Conservation (phyloP, 2,329 filamentous ascomycete genomes). For the Colletotrichum neosansevieriae region DNA sequence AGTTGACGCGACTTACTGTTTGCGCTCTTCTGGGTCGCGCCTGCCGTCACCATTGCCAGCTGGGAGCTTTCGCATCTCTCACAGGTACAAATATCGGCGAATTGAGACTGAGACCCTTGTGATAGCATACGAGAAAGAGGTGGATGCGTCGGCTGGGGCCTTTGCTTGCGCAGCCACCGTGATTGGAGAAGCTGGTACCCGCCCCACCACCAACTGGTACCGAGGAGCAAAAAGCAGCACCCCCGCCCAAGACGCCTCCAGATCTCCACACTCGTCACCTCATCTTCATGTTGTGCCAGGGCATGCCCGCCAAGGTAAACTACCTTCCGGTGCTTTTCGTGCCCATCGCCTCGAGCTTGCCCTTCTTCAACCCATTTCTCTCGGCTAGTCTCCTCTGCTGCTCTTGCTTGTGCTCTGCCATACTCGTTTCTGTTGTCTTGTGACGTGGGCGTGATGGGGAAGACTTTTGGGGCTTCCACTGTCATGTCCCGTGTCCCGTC, state of each 20-base stretch:
- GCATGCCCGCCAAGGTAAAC: conserved; percentile 16
- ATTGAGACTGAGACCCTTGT: conserved; percentile 1
- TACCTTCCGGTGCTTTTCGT: conserved; percentile 26
- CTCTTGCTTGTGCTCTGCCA: not conserved
- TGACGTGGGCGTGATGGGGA: conserved; percentile 28
- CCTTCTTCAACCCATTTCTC: conserved; percentile 1
- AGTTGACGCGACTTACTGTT: conserved; percentile 1
- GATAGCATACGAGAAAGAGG: conserved; percentile 25
- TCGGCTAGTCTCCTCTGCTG: not conserved
- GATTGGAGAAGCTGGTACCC: conserved; percentile 32
- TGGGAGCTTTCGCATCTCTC: not conserved
- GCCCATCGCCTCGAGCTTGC: conserved; percentile 25
- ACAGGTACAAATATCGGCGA: not conserved
- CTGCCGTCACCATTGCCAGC: not conserved
- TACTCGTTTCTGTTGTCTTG: conserved; percentile 3
- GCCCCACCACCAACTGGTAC: conserved; percentile 22
- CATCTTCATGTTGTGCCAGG: conserved; percentile 39
- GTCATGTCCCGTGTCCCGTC: not conserved
- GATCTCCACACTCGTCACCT: conserved; percentile 39
- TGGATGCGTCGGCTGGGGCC: conserved; percentile 20
- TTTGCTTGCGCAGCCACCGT: conserved; percentile 22
- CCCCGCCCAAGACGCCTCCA: conserved; percentile 35
- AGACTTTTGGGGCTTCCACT: not conserved
- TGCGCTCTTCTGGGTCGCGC: not conserved
- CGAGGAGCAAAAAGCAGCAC: conserved; percentile 15